These are phyloP conservation scores for Tylopilus rubrobrunneus DNA, from an alignment of 768 basidiomycete species.

Conservation along the genomic window DNA sequence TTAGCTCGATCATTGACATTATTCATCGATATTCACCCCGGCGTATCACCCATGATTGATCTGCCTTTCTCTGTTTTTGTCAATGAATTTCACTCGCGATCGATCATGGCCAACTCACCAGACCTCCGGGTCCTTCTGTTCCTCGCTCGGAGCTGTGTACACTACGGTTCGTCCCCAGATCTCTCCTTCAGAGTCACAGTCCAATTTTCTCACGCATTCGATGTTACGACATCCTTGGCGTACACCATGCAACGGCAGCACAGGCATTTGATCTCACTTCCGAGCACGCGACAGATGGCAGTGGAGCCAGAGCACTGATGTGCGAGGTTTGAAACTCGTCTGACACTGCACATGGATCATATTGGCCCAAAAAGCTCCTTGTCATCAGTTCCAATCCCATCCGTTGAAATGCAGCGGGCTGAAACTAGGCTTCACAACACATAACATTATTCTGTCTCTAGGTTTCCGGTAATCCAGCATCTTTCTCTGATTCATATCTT, in stretches of 20 bases:
- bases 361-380: not conserved
- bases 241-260: too few relatives aligned
- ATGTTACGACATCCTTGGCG: too few relatives aligned
- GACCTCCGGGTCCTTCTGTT: not conserved
- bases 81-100: not conserved
- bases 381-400: not conserved
- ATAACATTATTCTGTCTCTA: not conserved
- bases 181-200: too few relatives aligned
- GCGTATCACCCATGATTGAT: not conserved
- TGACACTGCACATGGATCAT: not conserved
- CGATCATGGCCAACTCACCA: not conserved
- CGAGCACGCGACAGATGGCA: too few relatives aligned
- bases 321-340: not conserved
- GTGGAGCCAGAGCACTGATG: not conserved
- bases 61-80: not conserved
- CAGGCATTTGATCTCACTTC: too few relatives aligned
- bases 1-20: not conserved
- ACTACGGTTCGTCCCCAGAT: too few relatives aligned
- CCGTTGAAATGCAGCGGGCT: not conserved
- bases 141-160: not conserved
- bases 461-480: not conserved
- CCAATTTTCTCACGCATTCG: too few relatives aligned
- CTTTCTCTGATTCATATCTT: constrained; percentile 58
- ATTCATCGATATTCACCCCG: too few relatives aligned
- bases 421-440: not conserved